Percentiles rank a stretch among this genome's conserved stretches.
phyloP scores from a whole-genome alignment of 106 monocot genomes.

The Dioscorea zingiberensis region DNA sequence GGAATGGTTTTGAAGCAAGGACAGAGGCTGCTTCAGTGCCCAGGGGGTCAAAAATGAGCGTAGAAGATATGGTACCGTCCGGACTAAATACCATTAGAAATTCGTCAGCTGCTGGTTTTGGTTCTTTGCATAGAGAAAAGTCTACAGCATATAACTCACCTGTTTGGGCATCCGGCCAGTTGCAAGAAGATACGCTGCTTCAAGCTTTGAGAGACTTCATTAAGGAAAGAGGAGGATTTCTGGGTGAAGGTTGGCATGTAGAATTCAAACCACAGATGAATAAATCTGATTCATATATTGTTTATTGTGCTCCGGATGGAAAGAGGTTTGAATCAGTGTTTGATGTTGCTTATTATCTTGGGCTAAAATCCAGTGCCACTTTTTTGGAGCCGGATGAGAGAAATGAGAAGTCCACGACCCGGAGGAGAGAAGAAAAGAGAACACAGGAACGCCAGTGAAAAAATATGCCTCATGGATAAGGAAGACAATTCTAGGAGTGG shows the following conservation, averaged over 20 bases:
- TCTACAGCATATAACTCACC: slow-evolving; percentile 6
- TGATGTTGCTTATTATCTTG: slow-evolving; percentile 72
- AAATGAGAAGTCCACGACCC: slow-evolving; percentile 32
- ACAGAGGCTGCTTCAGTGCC: slow-evolving; percentile 6
- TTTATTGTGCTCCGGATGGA: slow-evolving; percentile 70
- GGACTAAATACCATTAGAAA: slow-evolving; percentile 6
- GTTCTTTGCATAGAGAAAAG: slow-evolving; percentile 18
- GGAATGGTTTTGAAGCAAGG: slow-evolving; percentile 23
- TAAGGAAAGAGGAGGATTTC: slow-evolving; percentile 36
- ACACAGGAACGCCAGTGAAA: slow-evolving; percentile 35
- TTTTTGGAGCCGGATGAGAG: slow-evolving; percentile 39
- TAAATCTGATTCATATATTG: slow-evolving; percentile 20
- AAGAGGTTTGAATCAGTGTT: slow-evolving; percentile 68
- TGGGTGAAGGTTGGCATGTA: slow-evolving; percentile 64
- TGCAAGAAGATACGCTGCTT: slow-evolving; percentile 29
- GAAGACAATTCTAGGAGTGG: slow-evolving; percentile 21
- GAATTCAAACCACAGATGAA: slow-evolving; percentile 35
- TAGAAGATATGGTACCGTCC: slow-evolving; percentile 10
- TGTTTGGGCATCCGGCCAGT: slow-evolving; percentile 8
- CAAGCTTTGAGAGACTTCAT: slow-evolving; percentile 45
- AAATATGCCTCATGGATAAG: slow-evolving; percentile 26
- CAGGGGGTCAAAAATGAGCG: slow-evolving; percentile 7
- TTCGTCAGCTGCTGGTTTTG: slow-evolving; percentile 18
- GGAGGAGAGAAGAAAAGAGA: slow-evolving; percentile 53
- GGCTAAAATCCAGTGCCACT: slow-evolving; percentile 24